Evolutionary conservation across 371 early-diverging fungal genomes (phyloP).

Genomic region (Lichtheimia corymbifera): DNA sequence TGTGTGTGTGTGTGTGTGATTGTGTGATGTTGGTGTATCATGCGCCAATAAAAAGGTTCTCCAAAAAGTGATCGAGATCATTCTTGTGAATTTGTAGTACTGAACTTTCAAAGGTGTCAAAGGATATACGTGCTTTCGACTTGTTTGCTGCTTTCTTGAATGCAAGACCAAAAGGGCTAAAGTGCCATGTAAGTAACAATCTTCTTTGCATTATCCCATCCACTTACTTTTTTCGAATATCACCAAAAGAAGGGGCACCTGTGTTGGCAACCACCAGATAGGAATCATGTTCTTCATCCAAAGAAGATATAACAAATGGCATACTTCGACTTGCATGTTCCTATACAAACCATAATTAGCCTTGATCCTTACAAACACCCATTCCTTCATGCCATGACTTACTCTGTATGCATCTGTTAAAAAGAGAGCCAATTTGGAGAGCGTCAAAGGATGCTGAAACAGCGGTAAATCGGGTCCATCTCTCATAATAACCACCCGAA

Average conservation of each 20-base stretch:
- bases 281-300: conserved; percentile 59
- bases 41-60: conserved; percentile 23
- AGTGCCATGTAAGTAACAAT: background rate
- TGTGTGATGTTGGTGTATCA: background rate
- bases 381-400: conserved; percentile 10
- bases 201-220: background rate
- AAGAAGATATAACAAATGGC: conserved; percentile 68
- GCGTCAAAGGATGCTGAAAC: conserved; percentile 63
- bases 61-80: conserved; percentile 64
- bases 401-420: conserved; percentile 79
- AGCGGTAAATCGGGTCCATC: conserved; percentile 56
- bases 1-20: too few relatives aligned
- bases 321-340: conserved; percentile 55
- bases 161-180: conserved; percentile 71
- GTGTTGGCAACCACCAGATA: conserved; percentile 73
- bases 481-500: conserved; percentile 71
- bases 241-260: conserved; percentile 61
- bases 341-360: conserved; percentile 21
- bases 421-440: conserved; percentile 76
- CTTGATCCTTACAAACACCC: background rate
- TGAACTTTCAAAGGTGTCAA: conserved; percentile 73
- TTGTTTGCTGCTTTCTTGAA: conserved; percentile 68
- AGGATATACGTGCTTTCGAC: conserved; percentile 51
- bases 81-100: conserved; percentile 62
- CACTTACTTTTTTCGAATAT: conserved; percentile 67